These are phyloP conservation scores for Daldinia grandis DNA, from an alignment of 495 filamentous ascomycete genomes.

Conservation along the genomic window DNA sequence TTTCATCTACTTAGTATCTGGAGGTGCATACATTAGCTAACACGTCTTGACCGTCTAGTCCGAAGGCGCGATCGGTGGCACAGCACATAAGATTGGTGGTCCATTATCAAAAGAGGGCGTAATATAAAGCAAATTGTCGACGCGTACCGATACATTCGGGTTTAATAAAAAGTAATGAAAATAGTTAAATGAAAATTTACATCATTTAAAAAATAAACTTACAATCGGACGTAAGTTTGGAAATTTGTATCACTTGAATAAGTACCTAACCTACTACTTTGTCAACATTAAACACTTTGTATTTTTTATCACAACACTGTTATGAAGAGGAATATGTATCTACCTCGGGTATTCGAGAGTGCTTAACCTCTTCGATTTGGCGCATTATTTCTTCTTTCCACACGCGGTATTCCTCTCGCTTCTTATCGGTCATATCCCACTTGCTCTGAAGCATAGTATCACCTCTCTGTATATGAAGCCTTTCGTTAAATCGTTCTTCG, in stretches of 20 bases:
- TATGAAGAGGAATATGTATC: slow-evolving; percentile 38
- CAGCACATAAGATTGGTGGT: slow-evolving; percentile 62
- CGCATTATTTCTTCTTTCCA: slow-evolving; percentile 78
- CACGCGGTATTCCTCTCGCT: slow-evolving; percentile 68
- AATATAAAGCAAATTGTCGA: neutral
- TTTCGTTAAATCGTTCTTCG: slow-evolving; percentile 42
- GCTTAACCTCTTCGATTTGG: slow-evolving; percentile 62
- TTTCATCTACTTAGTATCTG: neutral
- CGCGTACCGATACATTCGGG: neutral
- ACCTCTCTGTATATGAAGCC: slow-evolving; percentile 53
- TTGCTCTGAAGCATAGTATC: slow-evolving; percentile 87
- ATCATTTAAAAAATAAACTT: no score
- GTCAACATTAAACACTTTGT: no score
- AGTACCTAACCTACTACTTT: no score
- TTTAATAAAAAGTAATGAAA: neutral
- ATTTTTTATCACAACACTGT: neutral
- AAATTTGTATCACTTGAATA: no score
- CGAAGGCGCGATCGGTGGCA: slow-evolving; percentile 61
- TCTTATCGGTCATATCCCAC: slow-evolving; percentile 78
- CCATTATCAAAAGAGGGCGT: slow-evolving; percentile 58
- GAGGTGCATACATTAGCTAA: neutral
- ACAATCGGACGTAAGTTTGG: neutral
- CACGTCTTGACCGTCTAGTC: slow-evolving; percentile 38
- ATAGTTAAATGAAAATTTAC: neutral
- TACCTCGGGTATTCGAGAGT: slow-evolving; percentile 37